Conservation (phyloP, 208 protist species). For the Acanthamoeba polyphaga region DNA sequence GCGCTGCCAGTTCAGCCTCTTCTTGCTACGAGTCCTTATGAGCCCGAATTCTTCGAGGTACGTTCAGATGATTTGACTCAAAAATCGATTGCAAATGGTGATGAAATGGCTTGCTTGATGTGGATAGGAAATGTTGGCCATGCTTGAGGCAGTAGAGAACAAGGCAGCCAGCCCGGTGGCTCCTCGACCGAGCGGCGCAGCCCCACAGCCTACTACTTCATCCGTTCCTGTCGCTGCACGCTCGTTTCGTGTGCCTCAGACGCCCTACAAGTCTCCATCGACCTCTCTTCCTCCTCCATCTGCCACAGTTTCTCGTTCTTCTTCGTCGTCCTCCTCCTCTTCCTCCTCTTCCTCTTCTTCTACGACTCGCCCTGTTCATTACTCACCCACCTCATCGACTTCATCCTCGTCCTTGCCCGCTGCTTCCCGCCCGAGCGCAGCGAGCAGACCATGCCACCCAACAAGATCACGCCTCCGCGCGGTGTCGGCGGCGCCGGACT, state of each 20-base stretch:
- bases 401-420: neutral
- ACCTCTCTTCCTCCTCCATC: neutral
- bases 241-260: conserved; percentile 19
- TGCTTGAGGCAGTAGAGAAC: conserved; percentile 14
- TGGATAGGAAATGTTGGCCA: neutral
- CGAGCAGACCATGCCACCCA: neutral
- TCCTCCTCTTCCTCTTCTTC: too few species aligned
- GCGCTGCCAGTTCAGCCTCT: too few species aligned
- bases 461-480: neutral
- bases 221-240: neutral
- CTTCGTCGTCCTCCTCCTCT: neutral
- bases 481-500: neutral
- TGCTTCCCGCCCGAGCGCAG: too few species aligned
- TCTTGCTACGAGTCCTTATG: too few species aligned
- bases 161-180: neutral
- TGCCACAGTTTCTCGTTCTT: neutral
- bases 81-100: too few species aligned
- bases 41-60: neutral
- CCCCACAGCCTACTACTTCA: neutral
- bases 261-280: conserved; percentile 7
- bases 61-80: neutral
- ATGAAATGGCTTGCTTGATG: too few species aligned
- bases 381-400: neutral
- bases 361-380: neutral
- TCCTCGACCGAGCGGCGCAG: neutral